These are phyloP conservation scores for Hypoxylon sp. DNA, from an alignment of 2,329 filamentous ascomycete species.

Conservation along the genomic window DNA sequence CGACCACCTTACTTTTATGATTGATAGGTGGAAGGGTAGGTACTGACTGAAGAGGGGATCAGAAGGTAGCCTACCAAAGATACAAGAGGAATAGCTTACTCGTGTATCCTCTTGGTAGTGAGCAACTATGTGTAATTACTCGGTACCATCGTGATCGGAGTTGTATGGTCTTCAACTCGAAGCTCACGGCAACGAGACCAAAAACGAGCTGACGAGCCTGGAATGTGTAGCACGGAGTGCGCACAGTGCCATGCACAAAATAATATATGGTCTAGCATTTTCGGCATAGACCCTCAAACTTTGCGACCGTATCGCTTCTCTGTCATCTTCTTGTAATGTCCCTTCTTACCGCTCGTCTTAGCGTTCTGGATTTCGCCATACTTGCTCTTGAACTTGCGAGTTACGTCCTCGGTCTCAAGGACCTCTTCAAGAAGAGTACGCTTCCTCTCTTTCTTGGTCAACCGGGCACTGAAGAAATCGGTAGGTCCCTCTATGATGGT, in stretches of 20 bases:
- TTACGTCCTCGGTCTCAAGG: constrained; percentile 71
- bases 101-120: too few species aligned
- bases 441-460: constrained; percentile 89
- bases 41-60: too few species aligned
- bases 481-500: constrained; percentile 88
- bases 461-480: constrained; percentile 82
- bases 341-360: constrained; percentile 89
- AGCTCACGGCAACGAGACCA: too few species aligned
- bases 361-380: constrained; percentile 83
- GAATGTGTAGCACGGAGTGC: background rate
- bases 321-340: constrained; percentile 83
- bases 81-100: too few species aligned
- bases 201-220: too few species aligned
- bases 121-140: too few species aligned
- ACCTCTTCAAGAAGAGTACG: constrained; percentile 87
- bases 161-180: too few species aligned
- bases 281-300: constrained; percentile 43
- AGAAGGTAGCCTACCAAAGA: too few species aligned
- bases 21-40: too few species aligned
- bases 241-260: background rate
- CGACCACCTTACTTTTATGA: too few species aligned
- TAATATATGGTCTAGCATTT: constrained; percentile 46
- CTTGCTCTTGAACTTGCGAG: constrained; percentile 82
- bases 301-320: constrained; percentile 47
- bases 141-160: too few species aligned